Evolutionary conservation across 148 eudicot species (phyloP), one percentile per base, ranked within the genome.

Genomic region (Nepenthes mirabilis): DNA sequence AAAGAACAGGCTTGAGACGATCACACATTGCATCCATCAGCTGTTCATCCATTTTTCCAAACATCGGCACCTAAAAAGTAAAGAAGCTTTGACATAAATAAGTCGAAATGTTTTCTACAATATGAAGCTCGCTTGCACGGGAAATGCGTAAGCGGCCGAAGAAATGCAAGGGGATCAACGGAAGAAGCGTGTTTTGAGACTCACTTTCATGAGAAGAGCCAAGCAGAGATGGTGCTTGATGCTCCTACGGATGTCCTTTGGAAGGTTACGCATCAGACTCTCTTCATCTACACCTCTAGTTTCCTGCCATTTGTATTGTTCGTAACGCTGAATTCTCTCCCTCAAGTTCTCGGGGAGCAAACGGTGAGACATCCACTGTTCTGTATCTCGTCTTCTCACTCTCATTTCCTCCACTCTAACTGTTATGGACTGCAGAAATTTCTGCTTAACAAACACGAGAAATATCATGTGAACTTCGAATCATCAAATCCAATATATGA

Each of bases 291-390:
- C 69, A 6, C 69, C 74, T 53, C 65, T 54, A 6, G 60, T 70
- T 60, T 59, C 69, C 14, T 64, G 69, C 69, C 74, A 70, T 49
- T 55, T 70, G 69, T 70, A 70, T 59, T 70, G 60, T 10, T 70
- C 69, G 23, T 63, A 64, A 32, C 68, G 58, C 33, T 69, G 37
- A 2, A 70, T 65, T 23, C 74, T 37, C 37, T 70, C 60, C 64
- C 60, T 58, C 43, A 70, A 33, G 9, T 54, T 36, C 23, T 70
- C 65, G 33, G 69, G 74, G 13, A 70, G 74, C 53, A 70, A 33
- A 47, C 74, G 74, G 60, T 70, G 69, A 36, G 68, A 60, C 74
- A 70, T 70, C 74, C 74, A 70, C 56, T 59, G 69, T 50, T 70
- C 74, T 47, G 69, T 47, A 59, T 70, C 74, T 14, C 56, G 60